These are phyloP conservation scores for Oropetium thomaeum DNA, from an alignment of 176 grass and related monocot species.

Conservation along the genomic window DNA sequence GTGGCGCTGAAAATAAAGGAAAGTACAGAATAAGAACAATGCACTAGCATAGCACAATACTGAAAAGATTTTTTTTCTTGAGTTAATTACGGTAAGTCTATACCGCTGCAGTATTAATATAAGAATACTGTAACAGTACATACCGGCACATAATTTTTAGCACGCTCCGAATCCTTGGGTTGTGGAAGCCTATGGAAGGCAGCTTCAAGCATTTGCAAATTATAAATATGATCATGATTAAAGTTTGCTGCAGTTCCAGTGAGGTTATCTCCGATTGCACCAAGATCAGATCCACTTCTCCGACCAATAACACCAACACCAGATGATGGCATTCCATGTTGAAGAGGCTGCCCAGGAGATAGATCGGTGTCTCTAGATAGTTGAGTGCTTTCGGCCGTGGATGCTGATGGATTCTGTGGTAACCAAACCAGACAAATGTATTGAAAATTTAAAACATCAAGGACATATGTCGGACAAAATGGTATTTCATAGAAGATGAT, in stretches of 20 bases:
- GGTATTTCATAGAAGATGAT: not conserved
- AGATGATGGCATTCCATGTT: conserved; percentile 62
- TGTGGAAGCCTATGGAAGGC: conserved; percentile 85
- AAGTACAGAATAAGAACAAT: conserved; percentile 24
- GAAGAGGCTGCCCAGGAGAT: conserved; percentile 74
- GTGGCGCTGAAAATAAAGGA: conserved; percentile 71
- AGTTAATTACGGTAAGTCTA: no score
- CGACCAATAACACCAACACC: conserved; percentile 87
- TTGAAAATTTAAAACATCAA: not conserved
- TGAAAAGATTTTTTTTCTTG: no score
- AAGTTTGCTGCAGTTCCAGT: conserved; percentile 47
- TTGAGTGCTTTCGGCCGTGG: conserved; percentile 62
- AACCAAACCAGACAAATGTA: conserved; percentile 15
- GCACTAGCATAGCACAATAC: no score
- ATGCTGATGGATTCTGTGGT: conserved; percentile 50
- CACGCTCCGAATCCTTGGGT: conserved; percentile 86
- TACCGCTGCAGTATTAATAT: no score
- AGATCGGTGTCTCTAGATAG: conserved; percentile 72
- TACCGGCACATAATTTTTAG: conserved; percentile 81
- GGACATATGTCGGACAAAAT: not conserved
- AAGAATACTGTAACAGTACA: not conserved
- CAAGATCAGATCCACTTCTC: conserved; percentile 86
- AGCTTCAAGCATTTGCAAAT: conserved; percentile 93
- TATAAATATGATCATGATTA: conserved; percentile 73
- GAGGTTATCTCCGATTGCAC: conserved; percentile 82